These are phyloP conservation scores for Manihot esculenta DNA, from an alignment of 441 rosid genomes.

Conservation along the genomic window DNA sequence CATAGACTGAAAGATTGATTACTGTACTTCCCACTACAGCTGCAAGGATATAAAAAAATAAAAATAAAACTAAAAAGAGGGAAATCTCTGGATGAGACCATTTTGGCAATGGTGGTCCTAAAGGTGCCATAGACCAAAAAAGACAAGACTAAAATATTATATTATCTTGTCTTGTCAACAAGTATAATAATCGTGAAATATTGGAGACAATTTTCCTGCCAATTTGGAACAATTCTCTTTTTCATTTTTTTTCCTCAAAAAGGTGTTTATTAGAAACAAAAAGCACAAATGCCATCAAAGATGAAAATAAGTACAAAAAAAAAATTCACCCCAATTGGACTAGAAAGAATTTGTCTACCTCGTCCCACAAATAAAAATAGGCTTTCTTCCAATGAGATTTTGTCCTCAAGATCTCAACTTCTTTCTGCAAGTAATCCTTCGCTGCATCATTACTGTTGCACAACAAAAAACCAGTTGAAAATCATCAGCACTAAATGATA, in stretches of 20 bases:
- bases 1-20: neutral
- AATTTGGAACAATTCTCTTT: neutral
- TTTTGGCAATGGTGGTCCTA: neutral
- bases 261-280: neutral
- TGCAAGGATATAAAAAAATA: neutral
- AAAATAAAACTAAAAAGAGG: too few relatives aligned
- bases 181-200: neutral
- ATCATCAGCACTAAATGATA: slow-evolving; percentile 35
- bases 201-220: neutral
- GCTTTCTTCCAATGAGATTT: slow-evolving; percentile 46
- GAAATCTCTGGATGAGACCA: neutral
- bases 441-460: slow-evolving; percentile 61
- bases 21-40: neutral
- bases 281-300: neutral
- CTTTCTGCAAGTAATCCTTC: slow-evolving; percentile 53
- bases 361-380: slow-evolving; percentile 81
- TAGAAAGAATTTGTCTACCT: slow-evolving; percentile 38
- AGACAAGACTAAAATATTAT: neutral
- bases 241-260: neutral
- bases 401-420: slow-evolving; percentile 80
- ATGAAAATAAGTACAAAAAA: neutral
- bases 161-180: neutral
- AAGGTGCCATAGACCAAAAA: neutral
- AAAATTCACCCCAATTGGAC: neutral
- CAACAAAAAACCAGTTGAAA: slow-evolving; percentile 32